Conservation (phyloP, 305 asterid genomes). For the Plantago coronopus region DNA sequence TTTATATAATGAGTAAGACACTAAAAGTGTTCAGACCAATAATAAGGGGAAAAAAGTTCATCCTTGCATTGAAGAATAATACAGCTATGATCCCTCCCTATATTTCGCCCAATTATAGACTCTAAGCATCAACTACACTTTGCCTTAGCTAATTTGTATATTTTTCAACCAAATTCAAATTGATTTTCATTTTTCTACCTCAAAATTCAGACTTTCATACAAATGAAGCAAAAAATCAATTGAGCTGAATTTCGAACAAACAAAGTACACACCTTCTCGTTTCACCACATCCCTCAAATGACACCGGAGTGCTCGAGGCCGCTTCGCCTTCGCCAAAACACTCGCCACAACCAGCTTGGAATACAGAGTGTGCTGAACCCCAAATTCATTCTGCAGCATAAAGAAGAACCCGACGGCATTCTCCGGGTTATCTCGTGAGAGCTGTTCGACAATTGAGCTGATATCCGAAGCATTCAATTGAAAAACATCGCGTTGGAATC, state of each 20-base stretch:
- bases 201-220: neutral
- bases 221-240: neutral
- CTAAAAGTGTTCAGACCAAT: too few species aligned
- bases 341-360: constrained; percentile 49
- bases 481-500: constrained; percentile 31
- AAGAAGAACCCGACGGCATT: constrained; percentile 63
- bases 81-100: too few species aligned
- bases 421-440: constrained; percentile 33
- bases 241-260: neutral
- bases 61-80: too few species aligned
- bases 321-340: constrained; percentile 51
- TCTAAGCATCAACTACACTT: neutral
- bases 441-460: constrained; percentile 37
- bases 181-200: too few species aligned
- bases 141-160: too few species aligned
- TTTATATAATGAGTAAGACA: too few species aligned
- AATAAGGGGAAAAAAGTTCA: too few species aligned
- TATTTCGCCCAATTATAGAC: too few species aligned
- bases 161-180: too few species aligned
- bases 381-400: constrained; percentile 50
- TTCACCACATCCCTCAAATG: constrained; percentile 50
- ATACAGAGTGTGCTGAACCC: constrained; percentile 40
- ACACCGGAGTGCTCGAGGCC: constrained; percentile 46
- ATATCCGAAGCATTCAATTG: constrained; percentile 38
- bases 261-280: constrained; percentile 61